Evolutionary conservation across 2,329 filamentous ascomycete genomes (phyloP).

Genomic region (Aspergillus sp.): DNA sequence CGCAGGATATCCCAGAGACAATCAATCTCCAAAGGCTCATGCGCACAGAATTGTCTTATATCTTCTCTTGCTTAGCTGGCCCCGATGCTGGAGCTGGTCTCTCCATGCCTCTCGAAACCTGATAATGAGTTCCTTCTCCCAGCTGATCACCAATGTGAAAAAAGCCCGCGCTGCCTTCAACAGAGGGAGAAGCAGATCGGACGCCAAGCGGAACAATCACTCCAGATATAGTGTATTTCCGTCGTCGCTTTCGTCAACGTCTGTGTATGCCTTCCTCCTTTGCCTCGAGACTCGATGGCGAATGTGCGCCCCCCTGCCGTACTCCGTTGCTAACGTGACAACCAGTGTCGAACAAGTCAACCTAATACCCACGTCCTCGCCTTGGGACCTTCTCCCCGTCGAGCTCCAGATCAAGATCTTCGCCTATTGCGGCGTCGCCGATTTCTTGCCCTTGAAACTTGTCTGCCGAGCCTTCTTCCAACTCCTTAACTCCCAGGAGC

Average conservation of each 20-base stretch:
- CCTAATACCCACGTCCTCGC: conserved; percentile 29
- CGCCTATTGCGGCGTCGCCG: conserved; percentile 38
- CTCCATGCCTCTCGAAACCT: conserved; percentile 24
- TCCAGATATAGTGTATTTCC: conserved; percentile 22
- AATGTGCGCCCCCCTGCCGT: background rate
- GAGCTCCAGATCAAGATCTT: conserved; percentile 45
- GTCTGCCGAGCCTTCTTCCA: conserved; percentile 40
- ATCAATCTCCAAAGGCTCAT: background rate
- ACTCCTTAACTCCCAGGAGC: conserved; percentile 38
- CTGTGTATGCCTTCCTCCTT: conserved; percentile 21
- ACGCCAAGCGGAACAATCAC: conserved; percentile 24
- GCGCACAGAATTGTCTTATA: conserved; percentile 5
- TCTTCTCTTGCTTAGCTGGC: conserved; percentile 5
- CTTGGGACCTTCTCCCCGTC: conserved; percentile 41
- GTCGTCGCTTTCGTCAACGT: conserved; percentile 22
- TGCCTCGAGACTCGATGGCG: background rate
- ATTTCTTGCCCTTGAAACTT: conserved; percentile 38
- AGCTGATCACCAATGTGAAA: conserved; percentile 32
- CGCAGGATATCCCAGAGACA: background rate
- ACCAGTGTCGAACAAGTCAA: conserved; percentile 24
- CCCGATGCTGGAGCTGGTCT: conserved; percentile 25
- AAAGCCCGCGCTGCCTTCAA: conserved; percentile 33
- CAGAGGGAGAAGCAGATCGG: conserved; percentile 28
- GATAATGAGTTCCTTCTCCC: conserved; percentile 37
- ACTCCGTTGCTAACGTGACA: conserved; percentile 10